These are phyloP conservation scores for Plasmodium coatneyi DNA, from an alignment of 169 alveolate species.

Conservation along the genomic window DNA sequence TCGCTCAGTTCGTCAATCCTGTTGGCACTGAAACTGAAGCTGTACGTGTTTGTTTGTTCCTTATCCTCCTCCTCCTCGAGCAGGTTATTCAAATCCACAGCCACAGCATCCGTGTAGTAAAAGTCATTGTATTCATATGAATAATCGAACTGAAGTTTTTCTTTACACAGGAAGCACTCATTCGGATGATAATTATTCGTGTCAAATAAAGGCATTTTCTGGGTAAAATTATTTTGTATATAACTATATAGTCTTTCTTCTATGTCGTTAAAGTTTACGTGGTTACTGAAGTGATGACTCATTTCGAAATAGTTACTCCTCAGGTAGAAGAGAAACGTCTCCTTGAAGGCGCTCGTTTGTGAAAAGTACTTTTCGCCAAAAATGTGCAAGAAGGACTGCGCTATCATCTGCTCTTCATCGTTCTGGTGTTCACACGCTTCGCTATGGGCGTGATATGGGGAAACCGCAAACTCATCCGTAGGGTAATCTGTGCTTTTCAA, in stretches of 20 bases:
- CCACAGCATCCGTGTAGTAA: constrained; percentile 41
- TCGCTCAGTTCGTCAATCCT: not conserved
- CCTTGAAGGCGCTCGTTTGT: constrained; percentile 21
- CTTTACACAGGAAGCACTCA: constrained; percentile 53
- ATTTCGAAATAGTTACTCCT: constrained; percentile 34
- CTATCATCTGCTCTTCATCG: not conserved
- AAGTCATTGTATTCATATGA: constrained; percentile 64
- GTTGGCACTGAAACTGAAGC: not conserved
- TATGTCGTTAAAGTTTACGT: constrained; percentile 8
- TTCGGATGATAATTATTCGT: constrained; percentile 26
- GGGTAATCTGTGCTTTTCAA: not conserved
- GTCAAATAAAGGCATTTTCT: constrained; percentile 34
- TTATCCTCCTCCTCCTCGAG: not conserved
- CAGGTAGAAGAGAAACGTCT: constrained; percentile 34
- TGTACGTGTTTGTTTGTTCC: not conserved
- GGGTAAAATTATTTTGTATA: constrained; percentile 37
- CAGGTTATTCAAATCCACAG: constrained; percentile 51
- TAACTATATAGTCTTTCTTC: constrained; percentile 31
- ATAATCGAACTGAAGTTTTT: constrained; percentile 19
- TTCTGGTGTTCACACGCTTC: not conserved
- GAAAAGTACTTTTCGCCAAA: constrained; percentile 13
- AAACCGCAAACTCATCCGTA: not conserved
- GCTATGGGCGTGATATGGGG: not conserved
- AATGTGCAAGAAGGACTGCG: constrained; percentile 27
- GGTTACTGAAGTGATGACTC: constrained; percentile 1